These are phyloP conservation scores for Trypanosoma platydactyli DNA, from an alignment of 208 protist genomes.

Conservation along the genomic window DNA sequence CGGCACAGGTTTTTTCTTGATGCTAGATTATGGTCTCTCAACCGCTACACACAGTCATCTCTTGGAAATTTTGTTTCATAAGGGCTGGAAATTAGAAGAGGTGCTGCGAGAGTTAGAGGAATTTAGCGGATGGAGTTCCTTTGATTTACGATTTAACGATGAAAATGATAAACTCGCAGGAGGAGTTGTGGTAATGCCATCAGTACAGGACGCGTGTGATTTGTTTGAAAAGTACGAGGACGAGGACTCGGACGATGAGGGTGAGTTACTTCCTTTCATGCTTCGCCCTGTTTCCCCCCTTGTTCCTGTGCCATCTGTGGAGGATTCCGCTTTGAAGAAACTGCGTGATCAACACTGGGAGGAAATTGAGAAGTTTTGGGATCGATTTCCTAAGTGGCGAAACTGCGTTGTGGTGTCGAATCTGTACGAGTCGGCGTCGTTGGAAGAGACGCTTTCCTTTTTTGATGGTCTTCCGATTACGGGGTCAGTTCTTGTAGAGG, in stretches of 20 bases:
- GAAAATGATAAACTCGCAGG: slow-evolving; percentile 57
- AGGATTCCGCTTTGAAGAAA: slow-evolving; percentile 75
- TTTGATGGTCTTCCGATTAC: slow-evolving; percentile 51
- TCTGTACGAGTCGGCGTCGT: slow-evolving; percentile 66
- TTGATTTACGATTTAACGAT: slow-evolving; percentile 79
- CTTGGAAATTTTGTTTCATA: slow-evolving; percentile 67
- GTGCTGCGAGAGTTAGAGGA: slow-evolving; percentile 71
- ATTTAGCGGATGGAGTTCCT: slow-evolving; percentile 76
- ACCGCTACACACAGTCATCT: slow-evolving; percentile 81
- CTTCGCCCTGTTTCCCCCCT: slow-evolving; percentile 74
- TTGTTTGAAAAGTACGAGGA: slow-evolving; percentile 88
- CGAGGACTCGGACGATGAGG: slow-evolving; percentile 87
- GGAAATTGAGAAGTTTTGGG: slow-evolving; percentile 72
- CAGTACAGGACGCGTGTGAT: slow-evolving; percentile 78
- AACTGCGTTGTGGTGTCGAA: slow-evolving; percentile 84
- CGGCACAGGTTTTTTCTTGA: slow-evolving; percentile 76
- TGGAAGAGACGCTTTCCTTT: slow-evolving; percentile 59
- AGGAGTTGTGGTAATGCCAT: slow-evolving; percentile 81
- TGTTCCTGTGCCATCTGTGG: slow-evolving; percentile 67
- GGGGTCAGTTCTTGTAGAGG: slow-evolving; percentile 51
- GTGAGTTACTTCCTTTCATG: slow-evolving; percentile 74
- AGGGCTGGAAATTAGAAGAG: slow-evolving; percentile 50
- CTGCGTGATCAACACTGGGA: slow-evolving; percentile 74
- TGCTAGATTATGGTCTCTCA: slow-evolving; percentile 69
- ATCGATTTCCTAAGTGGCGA: slow-evolving; percentile 52